A percentile compares a stretch with the other conserved stretches of the same genome.
Evolutionary conservation across 495 filamentous ascomycete genomes (phyloP).

Genomic region (Aspergillus incahuasiensis): DNA sequence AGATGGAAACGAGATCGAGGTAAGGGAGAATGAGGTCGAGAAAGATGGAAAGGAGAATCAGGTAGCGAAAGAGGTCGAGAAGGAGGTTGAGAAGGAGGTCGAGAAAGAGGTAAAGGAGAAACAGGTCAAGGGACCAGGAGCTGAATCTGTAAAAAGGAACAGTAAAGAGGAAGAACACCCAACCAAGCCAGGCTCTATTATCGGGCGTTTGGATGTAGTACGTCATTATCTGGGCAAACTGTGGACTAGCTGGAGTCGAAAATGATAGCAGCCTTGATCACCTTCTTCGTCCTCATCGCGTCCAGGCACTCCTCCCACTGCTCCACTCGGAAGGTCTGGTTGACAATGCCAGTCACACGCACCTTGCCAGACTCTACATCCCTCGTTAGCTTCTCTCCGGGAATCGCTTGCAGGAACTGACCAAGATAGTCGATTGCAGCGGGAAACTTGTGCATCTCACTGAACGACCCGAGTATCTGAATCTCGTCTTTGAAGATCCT

Average conservation of each 20-base stretch:
- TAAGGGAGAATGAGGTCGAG: too few species aligned
- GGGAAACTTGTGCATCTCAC: constrained; percentile 60
- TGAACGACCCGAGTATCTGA: constrained; percentile 57
- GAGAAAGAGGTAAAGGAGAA: too few species aligned
- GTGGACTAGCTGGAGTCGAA: constrained; percentile 22
- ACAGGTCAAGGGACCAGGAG: too few species aligned
- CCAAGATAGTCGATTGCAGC: constrained; percentile 58
- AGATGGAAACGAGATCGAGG: too few species aligned
- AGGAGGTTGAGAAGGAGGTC: too few species aligned
- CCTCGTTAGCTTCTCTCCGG: neutral
- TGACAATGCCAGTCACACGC: constrained; percentile 51
- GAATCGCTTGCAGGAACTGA: neutral
- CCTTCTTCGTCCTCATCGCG: constrained; percentile 55
- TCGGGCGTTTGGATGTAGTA: too few species aligned
- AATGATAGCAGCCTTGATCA: constrained; percentile 64
- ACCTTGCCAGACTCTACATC: constrained; percentile 56
- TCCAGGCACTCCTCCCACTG: constrained; percentile 42
- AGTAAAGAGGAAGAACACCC: too few species aligned
- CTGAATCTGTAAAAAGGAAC: too few species aligned
- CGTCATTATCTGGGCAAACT: too few species aligned
- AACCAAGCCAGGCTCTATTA: too few species aligned
- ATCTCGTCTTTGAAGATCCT: constrained; percentile 54
- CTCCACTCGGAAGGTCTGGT: constrained; percentile 46
- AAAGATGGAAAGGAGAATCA: too few species aligned
- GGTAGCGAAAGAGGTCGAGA: too few species aligned